Evolutionary conservation across 768 basidiomycete species (phyloP).

Genomic region (Mrakia frigida): DNA sequence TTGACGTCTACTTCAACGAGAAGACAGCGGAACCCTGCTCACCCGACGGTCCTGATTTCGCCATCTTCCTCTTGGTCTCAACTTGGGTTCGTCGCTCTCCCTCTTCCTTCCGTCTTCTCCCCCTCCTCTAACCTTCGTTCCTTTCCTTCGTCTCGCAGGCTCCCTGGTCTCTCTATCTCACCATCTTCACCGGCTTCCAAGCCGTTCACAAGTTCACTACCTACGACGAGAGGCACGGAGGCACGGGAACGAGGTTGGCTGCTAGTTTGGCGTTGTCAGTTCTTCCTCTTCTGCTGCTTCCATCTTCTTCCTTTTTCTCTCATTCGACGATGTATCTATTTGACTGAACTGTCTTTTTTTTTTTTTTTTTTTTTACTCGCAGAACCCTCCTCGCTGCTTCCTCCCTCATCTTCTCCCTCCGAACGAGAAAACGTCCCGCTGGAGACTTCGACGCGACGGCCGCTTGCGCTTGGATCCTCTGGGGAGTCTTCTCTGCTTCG

Average conservation of each 20-base stretch:
- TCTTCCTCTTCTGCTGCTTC: not conserved
- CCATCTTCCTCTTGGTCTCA: not conserved
- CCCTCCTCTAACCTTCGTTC: not conserved
- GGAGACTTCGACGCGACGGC: not conserved
- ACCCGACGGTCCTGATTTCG: not conserved
- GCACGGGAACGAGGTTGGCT: not conserved
- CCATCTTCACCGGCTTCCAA: not conserved
- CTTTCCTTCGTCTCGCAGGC: not conserved
- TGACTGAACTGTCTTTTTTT: not conserved
- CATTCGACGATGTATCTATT: too few relatives aligned
- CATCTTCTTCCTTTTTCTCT: not conserved
- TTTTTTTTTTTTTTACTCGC: not conserved
- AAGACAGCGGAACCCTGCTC: not conserved
- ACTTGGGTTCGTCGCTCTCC: not conserved
- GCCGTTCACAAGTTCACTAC: not conserved
- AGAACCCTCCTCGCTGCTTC: not conserved
- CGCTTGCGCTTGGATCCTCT: not conserved
- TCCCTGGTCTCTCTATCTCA: not conserved
- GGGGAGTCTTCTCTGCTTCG: not conserved
- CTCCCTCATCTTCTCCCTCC: constrained; percentile 5
- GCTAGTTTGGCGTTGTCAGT: not conserved
- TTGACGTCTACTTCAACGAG: not conserved
- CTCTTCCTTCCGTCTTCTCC: too few relatives aligned
- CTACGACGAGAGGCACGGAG: not conserved
- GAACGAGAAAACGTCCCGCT: not conserved